Evolutionary conservation across 805 yeast genomes (phyloP), one percentile per base, ranked within the genome.

Genomic region (Barnettozyma pratensis): DNA sequence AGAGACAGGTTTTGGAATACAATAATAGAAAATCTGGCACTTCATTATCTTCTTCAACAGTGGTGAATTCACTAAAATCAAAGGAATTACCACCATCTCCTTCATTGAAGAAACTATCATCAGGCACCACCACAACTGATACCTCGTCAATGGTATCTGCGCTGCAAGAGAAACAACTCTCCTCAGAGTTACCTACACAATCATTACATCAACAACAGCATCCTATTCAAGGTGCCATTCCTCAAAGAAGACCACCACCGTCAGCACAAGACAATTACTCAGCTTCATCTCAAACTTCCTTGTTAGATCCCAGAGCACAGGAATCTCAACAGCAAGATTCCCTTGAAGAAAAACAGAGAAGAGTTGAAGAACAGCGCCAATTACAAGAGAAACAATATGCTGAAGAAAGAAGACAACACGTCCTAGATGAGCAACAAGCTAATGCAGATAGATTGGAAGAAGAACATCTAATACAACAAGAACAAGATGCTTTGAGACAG

Each of bases 241-340:
- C 55, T 6, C 57, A 54, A 42, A 56, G 61, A 52, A 60, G 62
- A 40, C 63, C 62, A 8, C 59, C 59, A 1, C 59, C 63, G 6
- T 45, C 49, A 34, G 53, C 39, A 1, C 48, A 49, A 27, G 46
- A 39, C 26, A 26, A 40, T 39, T 40, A 38, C 6, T 37, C 45
- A 38, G 31, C 47, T 38, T 12, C 19, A 8, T 12, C 38, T 36
- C 19, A 36, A 12, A 10, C 38, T 36, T 36, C 38, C 19, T 7
- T n/a, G 38, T 14, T 36, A 12, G 38, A 36, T 36, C 38, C 38
- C 2, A 36, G 38, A 36, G 8, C 14, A 4, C n/a, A 14, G 14
- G 41, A 39, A 5, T 48, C 38, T 11, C 37, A 39, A 25, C 45
- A 48, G 32, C 47, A 37, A 10, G 42, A 44, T 27, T 42, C 36